phyloP scores from a whole-genome alignment of 2,329 filamentous ascomycete genomes.

The Clonostachys chloroleuca region DNA sequence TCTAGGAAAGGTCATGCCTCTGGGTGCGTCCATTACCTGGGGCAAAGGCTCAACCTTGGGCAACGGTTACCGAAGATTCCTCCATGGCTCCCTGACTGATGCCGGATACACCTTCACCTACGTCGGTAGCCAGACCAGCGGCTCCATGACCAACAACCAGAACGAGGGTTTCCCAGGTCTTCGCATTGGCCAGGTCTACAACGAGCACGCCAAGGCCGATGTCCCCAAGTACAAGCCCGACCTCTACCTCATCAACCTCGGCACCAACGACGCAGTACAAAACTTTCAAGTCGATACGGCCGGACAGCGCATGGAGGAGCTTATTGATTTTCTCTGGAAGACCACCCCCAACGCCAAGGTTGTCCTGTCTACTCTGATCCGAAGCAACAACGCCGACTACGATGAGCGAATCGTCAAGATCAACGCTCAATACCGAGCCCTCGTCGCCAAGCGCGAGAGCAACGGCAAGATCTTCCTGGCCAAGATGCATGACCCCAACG shows the following conservation, averaged over 20 bases:
- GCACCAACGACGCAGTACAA: slow-evolving; percentile 31
- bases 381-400: slow-evolving; percentile 12
- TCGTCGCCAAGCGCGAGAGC: too few relatives aligned
- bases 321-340: slow-evolving; percentile 21
- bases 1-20: slow-evolving; percentile 18
- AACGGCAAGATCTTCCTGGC: slow-evolving; percentile 21
- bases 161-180: slow-evolving; percentile 29
- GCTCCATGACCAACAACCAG: slow-evolving; percentile 26
- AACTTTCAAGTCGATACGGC: slow-evolving; percentile 18
- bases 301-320: slow-evolving; percentile 14
- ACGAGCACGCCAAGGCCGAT: slow-evolving; percentile 15
- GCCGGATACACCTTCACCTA: slow-evolving; percentile 24
- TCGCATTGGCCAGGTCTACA: slow-evolving; percentile 22
- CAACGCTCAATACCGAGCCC: too few relatives aligned
- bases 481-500: slow-evolving; percentile 24
- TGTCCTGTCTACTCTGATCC: slow-evolving; percentile 18
- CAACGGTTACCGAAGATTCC: slow-evolving; percentile 26
- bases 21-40: slow-evolving; percentile 30
- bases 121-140: slow-evolving; percentile 26
- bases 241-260: slow-evolving; percentile 28
- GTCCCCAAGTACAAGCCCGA: slow-evolving; percentile 23
- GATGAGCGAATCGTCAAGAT: slow-evolving; percentile 11
- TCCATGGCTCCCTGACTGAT: slow-evolving; percentile 23
- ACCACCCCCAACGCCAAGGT: slow-evolving; percentile 19
- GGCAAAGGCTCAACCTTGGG: slow-evolving; percentile 21